A percentile compares a stretch with the other conserved stretches of the same genome.
Conservation (phyloP, 2,329 filamentous ascomycete genomes). For the Aaosphaeria arxii region DNA sequence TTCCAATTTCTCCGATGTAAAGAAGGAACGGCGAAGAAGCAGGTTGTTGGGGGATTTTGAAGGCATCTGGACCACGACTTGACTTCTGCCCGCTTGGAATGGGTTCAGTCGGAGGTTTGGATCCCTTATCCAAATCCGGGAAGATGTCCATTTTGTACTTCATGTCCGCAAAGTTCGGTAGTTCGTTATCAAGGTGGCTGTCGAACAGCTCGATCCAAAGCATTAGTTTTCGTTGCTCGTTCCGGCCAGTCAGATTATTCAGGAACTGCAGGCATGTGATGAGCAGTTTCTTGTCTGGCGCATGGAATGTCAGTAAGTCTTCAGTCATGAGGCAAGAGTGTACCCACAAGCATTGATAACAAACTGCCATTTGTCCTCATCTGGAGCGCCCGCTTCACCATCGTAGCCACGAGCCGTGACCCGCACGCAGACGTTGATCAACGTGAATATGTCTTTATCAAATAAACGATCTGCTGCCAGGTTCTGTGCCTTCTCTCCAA, state of each 20-base stretch:
- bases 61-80: constrained; percentile 24
- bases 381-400: constrained; percentile 58
- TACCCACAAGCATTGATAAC: constrained; percentile 56
- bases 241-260: constrained; percentile 64
- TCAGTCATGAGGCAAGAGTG: too few relatives aligned
- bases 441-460: constrained; percentile 59
- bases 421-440: constrained; percentile 63
- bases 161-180: constrained; percentile 36
- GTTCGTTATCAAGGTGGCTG: constrained; percentile 45
- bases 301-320: constrained; percentile 5
- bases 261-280: constrained; percentile 66
- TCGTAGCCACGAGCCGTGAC: constrained; percentile 65
- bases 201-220: constrained; percentile 66
- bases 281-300: constrained; percentile 57
- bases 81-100: constrained; percentile 9
- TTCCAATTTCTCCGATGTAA: constrained; percentile 39
- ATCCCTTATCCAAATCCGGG: constrained; percentile 16
- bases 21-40: constrained; percentile 40
- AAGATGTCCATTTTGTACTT: constrained; percentile 35
- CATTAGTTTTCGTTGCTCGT: constrained; percentile 63
- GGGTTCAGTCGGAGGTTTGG: constrained; percentile 12
- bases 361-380: constrained; percentile 64
- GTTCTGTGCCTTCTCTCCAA: constrained; percentile 60
- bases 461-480: constrained; percentile 59
- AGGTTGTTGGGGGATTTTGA: constrained; percentile 37